phyloP scores from a whole-genome alignment of 495 filamentous ascomycete species.

The Hyaloscypha finlandica region DNA sequence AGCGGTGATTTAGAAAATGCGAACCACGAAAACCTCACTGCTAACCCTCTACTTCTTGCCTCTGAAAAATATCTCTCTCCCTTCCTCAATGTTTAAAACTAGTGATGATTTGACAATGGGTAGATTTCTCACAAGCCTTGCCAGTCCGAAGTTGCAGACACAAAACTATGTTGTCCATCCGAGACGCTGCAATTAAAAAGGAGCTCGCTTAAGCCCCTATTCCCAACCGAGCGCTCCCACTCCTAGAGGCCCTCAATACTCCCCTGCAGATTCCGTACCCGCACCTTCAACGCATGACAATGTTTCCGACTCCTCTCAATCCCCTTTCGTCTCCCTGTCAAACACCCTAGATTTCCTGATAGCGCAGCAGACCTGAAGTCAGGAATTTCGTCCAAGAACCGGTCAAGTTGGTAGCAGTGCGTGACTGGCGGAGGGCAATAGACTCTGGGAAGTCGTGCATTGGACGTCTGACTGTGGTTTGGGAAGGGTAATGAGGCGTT shows the following conservation, averaged over 20 bases:
- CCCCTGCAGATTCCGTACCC: not conserved
- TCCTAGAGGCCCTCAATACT: not conserved
- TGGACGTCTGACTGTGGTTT: not conserved
- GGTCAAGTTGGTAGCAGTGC: not conserved
- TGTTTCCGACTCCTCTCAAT: not conserved
- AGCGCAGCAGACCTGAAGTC: not conserved
- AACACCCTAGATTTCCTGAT: not conserved
- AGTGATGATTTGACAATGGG: too few species aligned
- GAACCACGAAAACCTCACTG: too few species aligned
- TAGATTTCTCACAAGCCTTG: not conserved
- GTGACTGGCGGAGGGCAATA: not conserved
- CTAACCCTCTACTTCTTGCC: too few species aligned
- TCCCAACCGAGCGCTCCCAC: not conserved
- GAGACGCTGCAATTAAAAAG: not conserved
- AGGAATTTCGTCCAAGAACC: not conserved
- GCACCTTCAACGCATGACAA: not conserved
- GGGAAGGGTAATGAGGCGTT: not conserved
- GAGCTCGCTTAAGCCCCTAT: not conserved
- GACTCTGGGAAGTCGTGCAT: not conserved
- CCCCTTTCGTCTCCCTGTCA: not conserved
- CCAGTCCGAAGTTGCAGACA: not conserved
- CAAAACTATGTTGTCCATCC: not conserved
- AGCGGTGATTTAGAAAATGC: too few species aligned
- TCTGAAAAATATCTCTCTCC: too few species aligned
- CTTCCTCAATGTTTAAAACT: too few species aligned